Evolutionary conservation across 768 basidiomycete genomes (phyloP), one percentile per base, ranked within the genome.

Genomic region (Hypholoma fasciculare): DNA sequence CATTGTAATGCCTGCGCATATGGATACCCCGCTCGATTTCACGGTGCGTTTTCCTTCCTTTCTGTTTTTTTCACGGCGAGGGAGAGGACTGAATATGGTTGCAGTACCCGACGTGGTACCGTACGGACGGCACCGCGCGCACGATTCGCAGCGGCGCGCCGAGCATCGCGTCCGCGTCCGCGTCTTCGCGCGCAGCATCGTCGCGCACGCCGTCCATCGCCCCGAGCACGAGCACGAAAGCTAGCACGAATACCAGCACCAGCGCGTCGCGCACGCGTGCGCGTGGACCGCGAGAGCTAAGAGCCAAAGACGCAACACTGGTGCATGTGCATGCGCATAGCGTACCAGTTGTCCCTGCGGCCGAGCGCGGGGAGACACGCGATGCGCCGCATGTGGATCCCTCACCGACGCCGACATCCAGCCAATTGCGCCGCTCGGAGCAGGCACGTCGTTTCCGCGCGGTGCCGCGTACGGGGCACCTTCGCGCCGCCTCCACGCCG

Each of bases 21-120:
- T 54, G 43, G 52, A 54, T 9, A 30, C 52, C 17, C 52, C 52
- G 26, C 52, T 54, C 16, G 52, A 54, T 36, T 27, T 54, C 30
- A 34, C 52, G 7, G 52, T 54, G 52, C 43, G n/a, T 16, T 13
- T 7, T 20, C 7, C 19, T 40, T 13, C 20, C 23, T 26, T n/a
- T 39, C 14, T 27, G 12, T 13, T 39, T 1, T 11, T 42, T 7
- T 2, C 2, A 7, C 19, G 20, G 12, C 9, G 8, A 11, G 9
- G 26, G 23, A 34, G n/a, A 44, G n/a, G 13, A 16, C 19, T 27
- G 26, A 2, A 14, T 8, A 23, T 4, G 7, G 2, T 7, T 30
- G 26, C 26, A 54, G 40, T 12, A 43, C 16, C 52, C 26, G 9
- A n/a, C 52, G 5, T 54, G 52, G 52, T 54, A 44, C 43, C 52